Evolutionary conservation across 2,329 filamentous ascomycete species (phyloP), one percentile per base, ranked within the genome.

Genomic region (Neofusicoccum laricinum): DNA sequence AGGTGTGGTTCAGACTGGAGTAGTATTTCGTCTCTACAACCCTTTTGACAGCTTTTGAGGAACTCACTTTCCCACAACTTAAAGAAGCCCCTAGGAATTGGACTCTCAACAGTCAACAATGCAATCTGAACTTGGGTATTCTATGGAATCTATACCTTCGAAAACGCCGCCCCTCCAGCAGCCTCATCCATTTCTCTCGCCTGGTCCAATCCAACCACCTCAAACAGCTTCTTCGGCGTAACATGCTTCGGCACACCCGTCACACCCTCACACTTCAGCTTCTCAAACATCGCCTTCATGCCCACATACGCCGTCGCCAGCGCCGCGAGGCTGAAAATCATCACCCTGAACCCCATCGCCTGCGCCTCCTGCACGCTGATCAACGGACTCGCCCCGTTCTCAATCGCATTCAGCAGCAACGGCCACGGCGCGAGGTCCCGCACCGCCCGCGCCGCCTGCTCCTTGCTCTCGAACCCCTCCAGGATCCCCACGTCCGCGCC

Each of bases 401-500:
- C 81, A 0, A 88, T 85, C 67, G 82, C 84, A 69, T 88, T 88
- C 59, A 86, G 78, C 25, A 87, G 73, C 43, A 86, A 77, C 2
- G 80, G 68, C 77, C 84, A 78, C 69, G 81, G 81, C 1, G 79
- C 79, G 2, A 87, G 73, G 8, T 82, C 79, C 21, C 76, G 69
- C n/a, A 82, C 81, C 0, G 80, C 78, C 57, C 76, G 72, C 17
- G 75, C 72, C 0, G 81, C 84, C 69, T 88, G 78, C 43, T 85
- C 84, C 14, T 78, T 77, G 1, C 76, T 80, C 2, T 76, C 78
- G 64, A 88, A 79, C 4, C 85, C 87, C 68, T 89, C 87, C 3
- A 88, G 80, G 64, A 89, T 84, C 0, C 80, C 82, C 1, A 84
- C 83, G 68, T 89, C 87, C 1, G 86, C 86, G 25, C 87, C 86